Base-by-base conservation (phyloP, 257 asterid genomes). In the Jacaranda copaia region DNA sequence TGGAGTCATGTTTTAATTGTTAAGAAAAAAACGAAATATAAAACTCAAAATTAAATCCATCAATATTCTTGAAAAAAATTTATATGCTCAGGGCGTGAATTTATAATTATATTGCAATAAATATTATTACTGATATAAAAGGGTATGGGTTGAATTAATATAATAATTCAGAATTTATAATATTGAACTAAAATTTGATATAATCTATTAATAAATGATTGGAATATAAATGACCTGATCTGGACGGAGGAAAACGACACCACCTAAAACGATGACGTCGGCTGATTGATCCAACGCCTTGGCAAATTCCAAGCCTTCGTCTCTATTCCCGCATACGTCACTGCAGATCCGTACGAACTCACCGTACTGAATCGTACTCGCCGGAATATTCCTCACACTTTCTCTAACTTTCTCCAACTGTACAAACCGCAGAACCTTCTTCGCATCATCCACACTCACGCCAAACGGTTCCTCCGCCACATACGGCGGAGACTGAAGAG, bases 191-290 rank as follows among this genome's bases (percentile, higher is more conserved):
- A n/a, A n/a, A n/a, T n/a, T n/a, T n/a, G 32, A 25, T 25, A 2
- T 25, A 25, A 25, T 25, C 3, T 52, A 16, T 5, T 61, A 59
- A 59, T 59, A 10, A 59, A 20, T 32, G 36, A 59, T 61, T 36
- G 35, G 36, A 35, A 8, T 61, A 45, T 32, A 60, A 13, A 60
- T 61, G 13, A 94, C 98, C 97, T 88, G 93, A 78, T 84, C 83
- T 0, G 98, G 97, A 0, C 80, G 91, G 65, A 95, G 96, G 59
- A 95, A 92, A 13, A 92, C 98, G 48, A 91, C 78, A 73, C 82
- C 90, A 72, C 99, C 93, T 16, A 95, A 80, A 67, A 91, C 91
- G 85, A 95, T 82, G 81, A 95, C 97, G 82, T 78, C 82, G 16
- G 93, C 98, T 4, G 92, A 93, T 1, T 87, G 83, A 38, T 95